These are phyloP conservation scores for Excoecaria agallocha DNA, from an alignment of 345 rosid genomes.

Conservation along the genomic window DNA sequence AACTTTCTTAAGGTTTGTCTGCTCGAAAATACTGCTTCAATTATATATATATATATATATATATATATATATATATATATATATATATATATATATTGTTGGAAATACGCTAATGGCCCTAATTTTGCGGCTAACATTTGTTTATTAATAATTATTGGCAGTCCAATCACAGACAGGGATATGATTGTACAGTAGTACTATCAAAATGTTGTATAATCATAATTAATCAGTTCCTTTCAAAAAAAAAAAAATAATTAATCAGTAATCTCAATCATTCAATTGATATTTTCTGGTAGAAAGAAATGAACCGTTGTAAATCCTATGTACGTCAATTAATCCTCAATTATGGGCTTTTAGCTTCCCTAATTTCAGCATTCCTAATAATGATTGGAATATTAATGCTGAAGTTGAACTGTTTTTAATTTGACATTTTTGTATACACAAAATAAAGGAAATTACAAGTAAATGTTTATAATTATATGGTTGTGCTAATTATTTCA, in stretches of 20 bases:
- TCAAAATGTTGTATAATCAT: neutral
- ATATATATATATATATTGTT: too few species aligned
- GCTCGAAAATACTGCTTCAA: too few species aligned
- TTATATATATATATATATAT: too few species aligned
- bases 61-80: too few species aligned
- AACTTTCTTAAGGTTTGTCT: conserved; percentile 48
- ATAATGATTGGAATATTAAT: neutral
- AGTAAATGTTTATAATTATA: neutral
- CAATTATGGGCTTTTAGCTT: conserved; percentile 1
- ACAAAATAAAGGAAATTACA: neutral
- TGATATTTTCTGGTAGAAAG: too few species aligned
- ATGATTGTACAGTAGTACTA: too few species aligned
- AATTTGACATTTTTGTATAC: neutral
- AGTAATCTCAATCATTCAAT: neutral
- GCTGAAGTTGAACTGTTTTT: neutral
- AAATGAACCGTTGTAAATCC: too few species aligned
- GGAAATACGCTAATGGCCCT: too few species aligned
- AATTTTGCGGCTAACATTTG: too few species aligned
- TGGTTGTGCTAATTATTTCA: conserved; percentile 10
- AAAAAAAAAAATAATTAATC: neutral
- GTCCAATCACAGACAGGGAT: neutral
- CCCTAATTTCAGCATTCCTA: neutral
- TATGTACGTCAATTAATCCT: neutral
- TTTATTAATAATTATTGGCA: neutral
- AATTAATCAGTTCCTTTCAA: too few species aligned